Percentiles rank a stretch among this genome's conserved stretches.
Evolutionary conservation across 805 yeast species (phyloP).

Genomic region (Ogataea zsoltii): DNA sequence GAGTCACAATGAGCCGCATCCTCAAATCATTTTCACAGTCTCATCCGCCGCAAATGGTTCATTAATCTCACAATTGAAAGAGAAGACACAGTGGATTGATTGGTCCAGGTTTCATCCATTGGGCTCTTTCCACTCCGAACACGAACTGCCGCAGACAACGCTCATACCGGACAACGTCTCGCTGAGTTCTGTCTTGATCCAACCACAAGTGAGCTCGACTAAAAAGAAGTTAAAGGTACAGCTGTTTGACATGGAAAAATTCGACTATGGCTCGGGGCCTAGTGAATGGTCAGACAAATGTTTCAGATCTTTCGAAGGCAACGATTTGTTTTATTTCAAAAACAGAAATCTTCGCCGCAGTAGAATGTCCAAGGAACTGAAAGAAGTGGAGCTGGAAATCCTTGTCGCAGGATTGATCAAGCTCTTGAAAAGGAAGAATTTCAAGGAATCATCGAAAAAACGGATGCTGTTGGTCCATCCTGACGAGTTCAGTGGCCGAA

Average conservation of each 20-base stretch:
- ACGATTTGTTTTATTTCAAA: constrained; percentile 22
- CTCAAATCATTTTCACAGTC: constrained; percentile 31
- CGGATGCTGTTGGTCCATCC: constrained; percentile 29
- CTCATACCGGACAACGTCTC: constrained; percentile 25
- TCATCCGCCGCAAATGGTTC: constrained; percentile 37
- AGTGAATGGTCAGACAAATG: constrained; percentile 24
- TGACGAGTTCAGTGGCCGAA: constrained; percentile 26
- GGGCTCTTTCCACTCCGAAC: constrained; percentile 26
- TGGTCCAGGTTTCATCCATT: constrained; percentile 32
- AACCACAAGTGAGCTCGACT: constrained; percentile 21
- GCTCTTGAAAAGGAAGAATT: constrained; percentile 16
- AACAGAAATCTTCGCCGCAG: constrained; percentile 27
- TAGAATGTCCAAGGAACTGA: constrained; percentile 19
- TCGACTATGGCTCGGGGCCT: constrained; percentile 25
- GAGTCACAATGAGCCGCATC: constrained; percentile 33
- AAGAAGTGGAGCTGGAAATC: constrained; percentile 25
- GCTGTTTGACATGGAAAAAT: constrained; percentile 27
- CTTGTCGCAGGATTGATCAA: constrained; percentile 29
- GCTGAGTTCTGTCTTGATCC: constrained; percentile 26
- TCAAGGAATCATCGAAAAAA: constrained; percentile 6
- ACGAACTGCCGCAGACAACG: constrained; percentile 24
- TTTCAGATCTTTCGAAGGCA: constrained; percentile 23
- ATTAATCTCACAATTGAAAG: constrained; percentile 52
- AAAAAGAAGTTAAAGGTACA: constrained; percentile 21
- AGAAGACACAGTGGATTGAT: constrained; percentile 50